A percentile compares a stretch with the other conserved stretches of the same genome.
phyloP scores from a whole-genome alignment of 2,329 filamentous ascomycete genomes.

The Botrytis galanthina region DNA sequence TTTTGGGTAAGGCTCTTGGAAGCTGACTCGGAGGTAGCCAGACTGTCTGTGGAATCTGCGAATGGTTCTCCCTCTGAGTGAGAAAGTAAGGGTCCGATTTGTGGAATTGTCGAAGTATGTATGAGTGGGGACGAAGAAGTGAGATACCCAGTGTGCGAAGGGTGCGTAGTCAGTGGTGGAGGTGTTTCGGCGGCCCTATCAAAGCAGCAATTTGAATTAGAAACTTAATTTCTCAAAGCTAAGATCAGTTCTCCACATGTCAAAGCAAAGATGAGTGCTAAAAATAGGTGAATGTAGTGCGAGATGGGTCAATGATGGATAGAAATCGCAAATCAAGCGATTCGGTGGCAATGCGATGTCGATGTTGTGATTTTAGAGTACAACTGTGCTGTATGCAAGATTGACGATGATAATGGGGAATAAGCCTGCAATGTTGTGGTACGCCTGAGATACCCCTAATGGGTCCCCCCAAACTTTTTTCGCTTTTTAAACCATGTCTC shows the following conservation, averaged over 20 bases:
- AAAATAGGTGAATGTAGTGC: neutral
- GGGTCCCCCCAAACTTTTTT: neutral
- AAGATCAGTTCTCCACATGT: slow-evolving; percentile 17
- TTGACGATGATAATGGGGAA: slow-evolving; percentile 11
- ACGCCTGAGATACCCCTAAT: slow-evolving; percentile 9
- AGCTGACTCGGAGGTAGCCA: slow-evolving; percentile 37
- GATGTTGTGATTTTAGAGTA: slow-evolving; percentile 11
- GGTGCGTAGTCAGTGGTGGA: slow-evolving; percentile 54
- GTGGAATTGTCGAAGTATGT: slow-evolving; percentile 53
- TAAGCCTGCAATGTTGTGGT: slow-evolving; percentile 5
- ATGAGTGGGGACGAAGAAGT: slow-evolving; percentile 68
- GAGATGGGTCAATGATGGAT: neutral
- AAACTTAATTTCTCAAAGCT: slow-evolving; percentile 6
- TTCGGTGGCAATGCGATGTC: neutral
- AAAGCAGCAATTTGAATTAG: slow-evolving; percentile 14
- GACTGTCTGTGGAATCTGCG: slow-evolving; percentile 30
- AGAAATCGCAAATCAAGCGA: neutral
- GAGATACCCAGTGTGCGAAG: slow-evolving; percentile 65
- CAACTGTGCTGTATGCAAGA: slow-evolving; percentile 17
- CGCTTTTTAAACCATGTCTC: slow-evolving; percentile 13
- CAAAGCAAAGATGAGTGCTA: slow-evolving; percentile 8
- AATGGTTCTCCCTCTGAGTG: slow-evolving; percentile 39
- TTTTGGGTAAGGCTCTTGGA: slow-evolving; percentile 39
- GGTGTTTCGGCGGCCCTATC: slow-evolving; percentile 18
- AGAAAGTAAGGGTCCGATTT: slow-evolving; percentile 38